A percentile compares a stretch with the other conserved stretches of the same genome.
Conservation (phyloP, 352 stramenopile species). For the Phytophthora citricola region DNA sequence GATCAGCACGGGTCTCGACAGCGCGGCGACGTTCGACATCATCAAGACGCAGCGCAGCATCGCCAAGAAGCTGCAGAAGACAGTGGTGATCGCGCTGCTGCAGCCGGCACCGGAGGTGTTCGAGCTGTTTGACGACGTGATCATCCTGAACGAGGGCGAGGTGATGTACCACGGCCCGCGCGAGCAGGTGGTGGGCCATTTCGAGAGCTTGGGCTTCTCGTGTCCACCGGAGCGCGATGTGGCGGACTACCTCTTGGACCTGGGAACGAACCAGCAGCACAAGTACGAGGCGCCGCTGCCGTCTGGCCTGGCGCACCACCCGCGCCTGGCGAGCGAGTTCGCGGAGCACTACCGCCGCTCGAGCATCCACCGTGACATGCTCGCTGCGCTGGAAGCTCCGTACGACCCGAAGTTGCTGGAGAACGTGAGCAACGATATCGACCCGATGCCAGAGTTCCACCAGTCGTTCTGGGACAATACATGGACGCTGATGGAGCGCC, state of each 20-base stretch:
- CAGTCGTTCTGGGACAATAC: conserved; percentile 49
- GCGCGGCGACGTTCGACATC: conserved; percentile 62
- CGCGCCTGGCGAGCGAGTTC: conserved; percentile 42
- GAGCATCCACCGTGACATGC: conserved; percentile 34
- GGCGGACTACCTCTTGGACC: conserved; percentile 54
- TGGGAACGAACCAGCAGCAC: conserved; percentile 51
- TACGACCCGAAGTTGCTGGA: conserved; percentile 32
- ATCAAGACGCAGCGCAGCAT: conserved; percentile 53
- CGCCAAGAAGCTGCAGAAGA: conserved; percentile 53
- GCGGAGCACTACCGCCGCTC: conserved; percentile 41
- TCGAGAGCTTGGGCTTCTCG: conserved; percentile 28
- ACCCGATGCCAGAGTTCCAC: conserved; percentile 50
- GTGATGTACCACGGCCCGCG: conserved; percentile 48
- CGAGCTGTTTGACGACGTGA: conserved; percentile 58
- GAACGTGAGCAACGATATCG: conserved; percentile 39
- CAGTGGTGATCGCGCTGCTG: conserved; percentile 78
- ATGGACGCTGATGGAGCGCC: conserved; percentile 46
- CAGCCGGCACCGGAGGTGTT: conserved; percentile 78
- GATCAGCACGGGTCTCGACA: conserved; percentile 73
- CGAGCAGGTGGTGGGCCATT: conserved; percentile 62
- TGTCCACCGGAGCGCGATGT: conserved; percentile 49
- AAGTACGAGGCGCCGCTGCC: conserved; percentile 37
- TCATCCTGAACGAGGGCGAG: conserved; percentile 55
- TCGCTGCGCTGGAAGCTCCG: conserved; percentile 33
- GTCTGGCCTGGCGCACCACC: conserved; percentile 25